Conservation (phyloP, 148 eudicot genomes). For the Vaccinium corymbosum region DNA sequence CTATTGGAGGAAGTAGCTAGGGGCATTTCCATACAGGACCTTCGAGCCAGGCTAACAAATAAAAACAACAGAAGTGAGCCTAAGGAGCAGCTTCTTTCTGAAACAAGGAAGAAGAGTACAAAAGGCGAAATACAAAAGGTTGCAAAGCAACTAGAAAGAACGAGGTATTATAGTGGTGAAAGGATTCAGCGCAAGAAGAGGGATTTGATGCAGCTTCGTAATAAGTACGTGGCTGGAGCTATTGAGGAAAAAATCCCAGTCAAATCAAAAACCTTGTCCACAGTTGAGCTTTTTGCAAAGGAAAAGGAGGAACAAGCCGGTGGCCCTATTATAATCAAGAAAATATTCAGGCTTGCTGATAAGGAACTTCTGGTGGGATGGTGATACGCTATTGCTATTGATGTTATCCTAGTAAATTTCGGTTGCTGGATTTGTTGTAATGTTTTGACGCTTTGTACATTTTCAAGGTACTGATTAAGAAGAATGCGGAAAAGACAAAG, state of each 20-base stretch:
- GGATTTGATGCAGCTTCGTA: conserved; percentile 59
- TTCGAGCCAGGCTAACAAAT: conserved; percentile 56
- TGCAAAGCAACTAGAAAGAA: conserved; percentile 54
- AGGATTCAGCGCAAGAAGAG: conserved; percentile 85
- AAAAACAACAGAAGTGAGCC: conserved; percentile 36
- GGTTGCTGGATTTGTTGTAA: conserved; percentile 15
- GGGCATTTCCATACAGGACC: conserved; percentile 66
- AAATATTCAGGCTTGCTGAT: conserved; percentile 51
- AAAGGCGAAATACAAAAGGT: conserved; percentile 69
- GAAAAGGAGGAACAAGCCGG: conserved; percentile 51
- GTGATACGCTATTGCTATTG: background rate
- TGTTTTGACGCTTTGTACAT: background rate
- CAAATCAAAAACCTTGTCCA: conserved; percentile 51
- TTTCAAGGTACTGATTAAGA: conserved; percentile 69
- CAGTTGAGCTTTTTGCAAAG: conserved; percentile 55
- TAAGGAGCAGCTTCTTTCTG: conserved; percentile 34
- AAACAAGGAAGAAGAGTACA: conserved; percentile 47
- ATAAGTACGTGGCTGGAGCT: conserved; percentile 39
- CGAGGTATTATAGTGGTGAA: conserved; percentile 30
- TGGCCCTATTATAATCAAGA: conserved; percentile 41
- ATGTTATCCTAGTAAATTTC: background rate
- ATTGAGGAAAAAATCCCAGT: conserved; percentile 25
- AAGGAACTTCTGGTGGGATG: conserved; percentile 80
- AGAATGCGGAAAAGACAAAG: conserved; percentile 54
- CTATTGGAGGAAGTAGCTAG: conserved; percentile 63